Conservation (phyloP, 2,329 filamentous ascomycete genomes). For the Annulohypoxylon truncatum region DNA sequence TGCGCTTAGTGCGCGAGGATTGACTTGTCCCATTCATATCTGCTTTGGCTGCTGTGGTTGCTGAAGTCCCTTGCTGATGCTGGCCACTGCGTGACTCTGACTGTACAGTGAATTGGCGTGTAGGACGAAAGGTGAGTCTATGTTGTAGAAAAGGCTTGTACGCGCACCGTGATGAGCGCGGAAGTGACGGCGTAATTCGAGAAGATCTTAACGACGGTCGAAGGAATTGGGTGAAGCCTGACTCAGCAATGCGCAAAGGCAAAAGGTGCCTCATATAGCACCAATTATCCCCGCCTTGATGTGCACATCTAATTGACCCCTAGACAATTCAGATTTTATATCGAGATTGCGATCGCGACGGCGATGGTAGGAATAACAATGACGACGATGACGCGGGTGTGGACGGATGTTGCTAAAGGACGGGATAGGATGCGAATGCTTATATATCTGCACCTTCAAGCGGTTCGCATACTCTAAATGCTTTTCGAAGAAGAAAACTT, state of each 20-base stretch:
- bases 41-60: constrained; percentile 8
- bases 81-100: constrained; percentile 8
- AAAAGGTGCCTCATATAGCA: constrained; percentile 44
- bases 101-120: constrained; percentile 19
- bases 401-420: constrained; percentile 17
- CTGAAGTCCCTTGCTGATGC: constrained; percentile 7
- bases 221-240: constrained; percentile 27
- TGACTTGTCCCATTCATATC: constrained; percentile 59
- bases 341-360: constrained; percentile 1
- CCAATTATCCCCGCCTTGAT: constrained; percentile 29
- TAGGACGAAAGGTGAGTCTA: constrained; percentile 5
- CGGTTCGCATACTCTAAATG: background rate
- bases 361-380: constrained; percentile 1
- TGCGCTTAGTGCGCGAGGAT: constrained; percentile 63
- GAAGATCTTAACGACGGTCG: constrained; percentile 11
- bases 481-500: too few species aligned
- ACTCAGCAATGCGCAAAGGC: constrained; percentile 42
- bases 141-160: background rate
- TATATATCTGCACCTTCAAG: background rate
- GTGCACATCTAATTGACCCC: constrained; percentile 30
- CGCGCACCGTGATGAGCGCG: constrained; percentile 13
- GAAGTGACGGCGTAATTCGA: constrained; percentile 6
- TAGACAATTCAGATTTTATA: background rate
- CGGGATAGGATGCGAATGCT: background rate
- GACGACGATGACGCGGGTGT: constrained; percentile 16